Conservation (phyloP, 108 stramenopile genomes). For the Nitzschia palea region DNA sequence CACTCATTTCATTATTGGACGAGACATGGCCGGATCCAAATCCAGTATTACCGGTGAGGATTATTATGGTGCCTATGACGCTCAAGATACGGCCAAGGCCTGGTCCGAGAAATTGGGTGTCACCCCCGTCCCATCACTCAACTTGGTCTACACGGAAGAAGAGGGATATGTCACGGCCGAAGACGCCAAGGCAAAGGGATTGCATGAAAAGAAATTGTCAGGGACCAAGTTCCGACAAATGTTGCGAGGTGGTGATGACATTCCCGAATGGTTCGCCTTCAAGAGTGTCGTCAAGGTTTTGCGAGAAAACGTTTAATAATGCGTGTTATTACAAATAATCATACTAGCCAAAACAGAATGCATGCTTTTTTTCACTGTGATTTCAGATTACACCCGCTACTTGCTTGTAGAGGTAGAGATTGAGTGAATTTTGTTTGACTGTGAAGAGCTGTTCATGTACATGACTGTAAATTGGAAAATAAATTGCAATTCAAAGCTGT, state of each 20-base stretch:
- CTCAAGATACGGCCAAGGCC: slow-evolving; percentile 92
- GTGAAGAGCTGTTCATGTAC: too few relatives aligned
- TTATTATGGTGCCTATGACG: slow-evolving; percentile 99
- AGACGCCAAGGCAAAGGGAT: slow-evolving; percentile 88
- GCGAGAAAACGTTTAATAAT: slow-evolving; percentile 75
- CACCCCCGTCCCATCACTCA: slow-evolving; percentile 90
- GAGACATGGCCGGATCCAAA: slow-evolving; percentile 99
- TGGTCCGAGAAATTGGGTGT: slow-evolving; percentile 90
- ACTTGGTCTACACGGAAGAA: slow-evolving; percentile 97
- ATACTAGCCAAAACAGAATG: too few relatives aligned
- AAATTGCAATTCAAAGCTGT: too few relatives aligned
- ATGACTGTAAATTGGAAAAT: too few relatives aligned
- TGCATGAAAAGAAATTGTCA: slow-evolving; percentile 88
- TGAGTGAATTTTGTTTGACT: too few relatives aligned
- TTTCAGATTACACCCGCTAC: too few relatives aligned
- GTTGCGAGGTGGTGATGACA: slow-evolving; percentile 98
- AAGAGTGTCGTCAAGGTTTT: slow-evolving; percentile 95
- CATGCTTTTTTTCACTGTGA: too few relatives aligned
- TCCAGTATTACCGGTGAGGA: slow-evolving; percentile 94
- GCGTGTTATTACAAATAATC: too few relatives aligned
- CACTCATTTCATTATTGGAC: slow-evolving; percentile 99
- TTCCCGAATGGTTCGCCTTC: slow-evolving; percentile 99
- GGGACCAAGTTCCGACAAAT: slow-evolving; percentile 99
- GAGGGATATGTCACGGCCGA: slow-evolving; percentile 98
- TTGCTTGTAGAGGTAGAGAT: too few relatives aligned